A percentile compares a stretch with the other conserved stretches of the same genome.
Evolutionary conservation across 2,329 filamentous ascomycete genomes (phyloP).

Genomic region (Colletotrichum tanaceti): DNA sequence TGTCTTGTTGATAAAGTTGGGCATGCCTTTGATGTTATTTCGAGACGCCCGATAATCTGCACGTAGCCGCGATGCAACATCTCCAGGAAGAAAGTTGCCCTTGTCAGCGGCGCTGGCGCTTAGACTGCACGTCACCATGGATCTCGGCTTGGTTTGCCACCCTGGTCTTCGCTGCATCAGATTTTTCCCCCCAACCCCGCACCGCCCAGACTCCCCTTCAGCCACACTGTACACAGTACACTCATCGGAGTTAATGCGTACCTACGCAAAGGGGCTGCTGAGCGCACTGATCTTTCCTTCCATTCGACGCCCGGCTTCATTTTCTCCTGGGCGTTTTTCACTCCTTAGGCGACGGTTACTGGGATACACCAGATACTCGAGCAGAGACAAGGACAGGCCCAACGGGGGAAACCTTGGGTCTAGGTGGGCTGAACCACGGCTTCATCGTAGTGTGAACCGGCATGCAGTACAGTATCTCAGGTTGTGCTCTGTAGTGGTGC

Average conservation of each 20-base stretch:
- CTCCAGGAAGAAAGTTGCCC: conserved; percentile 18
- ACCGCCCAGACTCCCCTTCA: conserved; percentile 20
- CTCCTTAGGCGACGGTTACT: neutral
- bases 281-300: neutral
- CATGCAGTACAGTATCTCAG: conserved; percentile 12
- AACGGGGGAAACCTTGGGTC: conserved; percentile 30
- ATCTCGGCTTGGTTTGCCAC: conserved; percentile 30
- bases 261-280: conserved; percentile 2
- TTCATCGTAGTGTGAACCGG: conserved; percentile 1
- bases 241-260: conserved; percentile 31
- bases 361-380: conserved; percentile 4
- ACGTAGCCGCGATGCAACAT: conserved; percentile 33
- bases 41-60: conserved; percentile 24
- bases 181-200: conserved; percentile 34
- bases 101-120: conserved; percentile 33
- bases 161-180: conserved; percentile 29
- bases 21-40: neutral
- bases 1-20: neutral
- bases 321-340: neutral
- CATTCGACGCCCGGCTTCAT: neutral
- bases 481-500: conserved; percentile 16
- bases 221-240: too few species aligned
- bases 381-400: conserved; percentile 27
- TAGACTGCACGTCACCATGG: conserved; percentile 39
- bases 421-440: conserved; percentile 29